Evolutionary conservation across 2,329 filamentous ascomycete species (phyloP).

Genomic region (Hypoxylon sp.): DNA sequence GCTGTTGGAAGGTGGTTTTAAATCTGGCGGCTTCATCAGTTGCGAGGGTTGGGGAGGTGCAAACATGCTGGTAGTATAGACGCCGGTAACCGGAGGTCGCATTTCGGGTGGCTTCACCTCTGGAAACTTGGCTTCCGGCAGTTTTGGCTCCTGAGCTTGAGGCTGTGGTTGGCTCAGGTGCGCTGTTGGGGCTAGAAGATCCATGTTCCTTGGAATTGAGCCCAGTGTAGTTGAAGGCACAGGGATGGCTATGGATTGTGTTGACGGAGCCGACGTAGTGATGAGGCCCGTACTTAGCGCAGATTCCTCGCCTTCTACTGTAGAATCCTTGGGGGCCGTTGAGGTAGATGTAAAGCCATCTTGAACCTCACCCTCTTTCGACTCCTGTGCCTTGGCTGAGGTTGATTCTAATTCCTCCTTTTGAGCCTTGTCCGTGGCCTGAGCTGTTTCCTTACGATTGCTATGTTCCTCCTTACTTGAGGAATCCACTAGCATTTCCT

Average conservation of each 20-base stretch:
- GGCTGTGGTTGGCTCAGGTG: conserved; percentile 24
- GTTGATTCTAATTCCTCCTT: conserved; percentile 16
- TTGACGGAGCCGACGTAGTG: conserved; percentile 19
- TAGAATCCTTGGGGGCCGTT: conserved; percentile 14
- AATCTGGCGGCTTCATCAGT: conserved; percentile 51
- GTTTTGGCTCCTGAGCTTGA: conserved; percentile 38
- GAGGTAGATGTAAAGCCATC: conserved; percentile 8
- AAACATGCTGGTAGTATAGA: conserved; percentile 55
- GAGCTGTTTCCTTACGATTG: conserved; percentile 28
- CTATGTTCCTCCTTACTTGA: conserved; percentile 48
- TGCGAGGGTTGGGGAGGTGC: conserved; percentile 50
- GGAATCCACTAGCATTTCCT: conserved; percentile 41
- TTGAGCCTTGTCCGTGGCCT: conserved; percentile 31
- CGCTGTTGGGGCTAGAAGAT: conserved; percentile 14
- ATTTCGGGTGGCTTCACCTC: conserved; percentile 51
- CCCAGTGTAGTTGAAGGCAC: conserved; percentile 16
- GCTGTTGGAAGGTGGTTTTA: conserved; percentile 52
- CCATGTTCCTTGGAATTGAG: conserved; percentile 22
- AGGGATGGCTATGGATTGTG: conserved; percentile 24
- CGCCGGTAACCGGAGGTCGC: conserved; percentile 42
- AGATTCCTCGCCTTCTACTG: conserved; percentile 20
- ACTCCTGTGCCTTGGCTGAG: conserved; percentile 9
- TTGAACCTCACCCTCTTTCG: conserved; percentile 12
- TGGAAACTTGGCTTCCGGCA: conserved; percentile 43
- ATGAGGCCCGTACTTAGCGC: not conserved